phyloP scores from a whole-genome alignment of 1,284 basidiomycete genomes.

The Ustilago xerochloae region DNA sequence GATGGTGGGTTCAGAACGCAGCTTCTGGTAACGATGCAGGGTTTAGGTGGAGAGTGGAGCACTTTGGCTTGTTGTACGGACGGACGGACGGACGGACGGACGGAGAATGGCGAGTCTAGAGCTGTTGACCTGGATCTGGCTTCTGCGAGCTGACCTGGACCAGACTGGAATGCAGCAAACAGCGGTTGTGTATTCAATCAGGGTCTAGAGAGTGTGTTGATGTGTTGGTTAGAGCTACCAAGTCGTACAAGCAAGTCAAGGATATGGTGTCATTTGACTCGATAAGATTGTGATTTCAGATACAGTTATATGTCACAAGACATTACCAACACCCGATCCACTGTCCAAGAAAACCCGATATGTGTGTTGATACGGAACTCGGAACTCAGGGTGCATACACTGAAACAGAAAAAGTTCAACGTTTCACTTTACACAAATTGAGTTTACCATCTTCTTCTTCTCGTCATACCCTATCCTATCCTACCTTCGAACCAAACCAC shows the following conservation, averaged over 20 bases:
- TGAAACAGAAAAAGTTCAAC: conserved; percentile 8
- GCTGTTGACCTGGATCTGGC: background rate
- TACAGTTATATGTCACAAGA: conserved; percentile 15
- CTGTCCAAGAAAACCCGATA: conserved; percentile 6
- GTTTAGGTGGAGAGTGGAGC: too few relatives aligned
- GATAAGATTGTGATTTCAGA: too few relatives aligned
- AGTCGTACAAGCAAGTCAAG: background rate
- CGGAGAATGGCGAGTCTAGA: too few relatives aligned
- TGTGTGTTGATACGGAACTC: background rate
- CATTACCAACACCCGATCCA: conserved; percentile 21
- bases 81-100: too few relatives aligned
- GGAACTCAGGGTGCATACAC: background rate
- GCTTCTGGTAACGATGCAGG: too few relatives aligned
- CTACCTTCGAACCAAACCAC: background rate
- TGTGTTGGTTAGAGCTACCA: conserved; percentile 2
- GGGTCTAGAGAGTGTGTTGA: background rate
- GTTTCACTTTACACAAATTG: background rate
- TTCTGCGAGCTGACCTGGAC: background rate
- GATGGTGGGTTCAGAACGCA: too few relatives aligned
- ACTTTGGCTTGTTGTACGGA: too few relatives aligned
- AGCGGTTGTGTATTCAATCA: too few relatives aligned
- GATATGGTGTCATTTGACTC: conserved; percentile 37
- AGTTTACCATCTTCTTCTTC: background rate
- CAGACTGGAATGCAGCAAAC: background rate
- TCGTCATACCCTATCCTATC: background rate